Evolutionary conservation across 768 basidiomycete species (phyloP).

Genomic region (Auricularia sp.): DNA sequence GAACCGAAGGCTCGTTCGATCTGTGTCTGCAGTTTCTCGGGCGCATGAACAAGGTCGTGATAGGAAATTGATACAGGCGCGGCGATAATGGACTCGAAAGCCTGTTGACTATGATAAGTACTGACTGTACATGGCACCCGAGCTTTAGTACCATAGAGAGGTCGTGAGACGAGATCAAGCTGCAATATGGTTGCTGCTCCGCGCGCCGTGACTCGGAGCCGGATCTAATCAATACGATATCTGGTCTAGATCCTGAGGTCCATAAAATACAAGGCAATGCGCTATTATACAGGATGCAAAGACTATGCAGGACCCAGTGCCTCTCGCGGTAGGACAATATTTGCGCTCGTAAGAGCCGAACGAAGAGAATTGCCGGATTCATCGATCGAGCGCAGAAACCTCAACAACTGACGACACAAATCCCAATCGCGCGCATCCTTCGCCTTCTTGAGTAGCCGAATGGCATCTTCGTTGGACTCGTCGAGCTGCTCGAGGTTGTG

Average conservation of each 20-base stretch:
- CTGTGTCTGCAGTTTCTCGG: constrained; percentile 40
- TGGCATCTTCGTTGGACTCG: constrained; percentile 64
- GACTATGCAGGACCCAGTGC: neutral
- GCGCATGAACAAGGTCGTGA: constrained; percentile 40
- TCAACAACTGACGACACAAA: constrained; percentile 80
- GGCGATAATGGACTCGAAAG: constrained; percentile 20
- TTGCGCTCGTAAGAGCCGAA: constrained; percentile 35
- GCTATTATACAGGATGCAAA: neutral
- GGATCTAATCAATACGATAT: neutral
- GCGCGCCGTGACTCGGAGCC: neutral
- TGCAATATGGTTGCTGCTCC: neutral
- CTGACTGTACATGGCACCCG: neutral
- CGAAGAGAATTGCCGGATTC: constrained; percentile 66
- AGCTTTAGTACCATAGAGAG: neutral
- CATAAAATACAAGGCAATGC: neutral
- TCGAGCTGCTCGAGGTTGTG: constrained; percentile 89
- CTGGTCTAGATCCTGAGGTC: neutral
- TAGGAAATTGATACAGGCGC: constrained; percentile 58
- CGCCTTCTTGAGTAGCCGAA: constrained; percentile 68
- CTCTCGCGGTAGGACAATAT: neutral
- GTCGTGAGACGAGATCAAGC: neutral
- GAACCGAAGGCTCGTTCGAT: constrained; percentile 78
- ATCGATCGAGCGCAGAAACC: constrained; percentile 89
- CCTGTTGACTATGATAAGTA: neutral
- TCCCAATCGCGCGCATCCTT: constrained; percentile 76